These are phyloP conservation scores for Chloranthus sessilifolius DNA, from an alignment of 164 flowering plant genomes.

Conservation along the genomic window DNA sequence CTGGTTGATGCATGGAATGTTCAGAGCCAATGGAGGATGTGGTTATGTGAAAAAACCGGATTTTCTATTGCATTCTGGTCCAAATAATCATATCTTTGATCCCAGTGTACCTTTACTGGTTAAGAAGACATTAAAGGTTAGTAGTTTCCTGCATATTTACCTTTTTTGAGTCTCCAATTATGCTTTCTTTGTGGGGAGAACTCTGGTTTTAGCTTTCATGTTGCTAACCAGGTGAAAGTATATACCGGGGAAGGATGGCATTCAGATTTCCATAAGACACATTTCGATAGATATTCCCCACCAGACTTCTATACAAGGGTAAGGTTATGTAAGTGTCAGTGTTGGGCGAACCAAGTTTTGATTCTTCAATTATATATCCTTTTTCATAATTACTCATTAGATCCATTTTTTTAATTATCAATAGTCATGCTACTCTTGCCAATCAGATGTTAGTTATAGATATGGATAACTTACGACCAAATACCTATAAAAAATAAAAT, in stretches of 20 bases:
- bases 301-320: conserved; percentile 54
- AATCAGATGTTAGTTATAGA: background rate
- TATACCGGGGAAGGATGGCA: conserved; percentile 55
- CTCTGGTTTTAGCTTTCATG: conserved; percentile 5
- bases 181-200: conserved; percentile 1
- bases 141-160: background rate
- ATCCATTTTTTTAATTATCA: background rate
- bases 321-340: conserved; percentile 8
- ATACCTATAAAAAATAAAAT: background rate
- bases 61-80: conserved; percentile 23
- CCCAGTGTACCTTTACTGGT: conserved; percentile 25
- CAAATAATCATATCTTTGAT: conserved; percentile 31
- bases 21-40: conserved; percentile 55
- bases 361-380: background rate
- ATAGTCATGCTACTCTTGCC: background rate
- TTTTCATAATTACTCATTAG: background rate
- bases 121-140: conserved; percentile 39
- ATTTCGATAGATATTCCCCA: conserved; percentile 48
- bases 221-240: conserved; percentile 30
- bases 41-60: conserved; percentile 59
- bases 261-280: conserved; percentile 35
- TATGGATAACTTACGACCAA: background rate
- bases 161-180: background rate
- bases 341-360: background rate
- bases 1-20: conserved; percentile 66